A percentile compares a stretch with the other conserved stretches of the same genome.
phyloP scores from a whole-genome alignment of 1,284 basidiomycete species.

The Bondarzewia mesenterica region DNA sequence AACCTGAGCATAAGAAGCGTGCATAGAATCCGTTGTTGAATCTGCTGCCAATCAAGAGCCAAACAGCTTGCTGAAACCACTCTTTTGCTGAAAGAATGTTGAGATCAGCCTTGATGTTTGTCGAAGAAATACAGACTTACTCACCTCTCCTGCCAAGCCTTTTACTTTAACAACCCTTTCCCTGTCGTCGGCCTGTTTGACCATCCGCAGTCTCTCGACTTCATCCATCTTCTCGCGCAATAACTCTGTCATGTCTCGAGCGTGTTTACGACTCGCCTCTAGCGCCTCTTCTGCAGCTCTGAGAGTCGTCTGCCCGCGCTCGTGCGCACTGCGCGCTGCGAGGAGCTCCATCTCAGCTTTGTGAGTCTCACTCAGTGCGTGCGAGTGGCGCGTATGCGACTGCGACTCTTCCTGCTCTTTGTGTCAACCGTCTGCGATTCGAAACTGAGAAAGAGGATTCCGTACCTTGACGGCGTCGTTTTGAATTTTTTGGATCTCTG shows the following conservation, averaged over 20 bases:
- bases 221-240: slow-evolving; percentile 46
- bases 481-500: slow-evolving; percentile 44
- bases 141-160: slow-evolving; percentile 7
- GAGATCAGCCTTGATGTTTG: background rate
- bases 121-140: background rate
- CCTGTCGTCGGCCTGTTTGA: slow-evolving; percentile 41
- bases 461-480: slow-evolving; percentile 41
- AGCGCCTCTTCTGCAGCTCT: slow-evolving; percentile 34
- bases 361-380: slow-evolving; percentile 33
- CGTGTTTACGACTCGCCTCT: slow-evolving; percentile 34
- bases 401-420: slow-evolving; percentile 37
- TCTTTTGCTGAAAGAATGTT: background rate
- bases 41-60: too few relatives aligned
- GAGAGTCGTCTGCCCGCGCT: slow-evolving; percentile 36
- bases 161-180: slow-evolving; percentile 9
- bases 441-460: background rate
- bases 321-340: slow-evolving; percentile 37
- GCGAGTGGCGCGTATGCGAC: slow-evolving; percentile 34
- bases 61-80: slow-evolving; percentile 11
- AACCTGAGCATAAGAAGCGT: too few relatives aligned
- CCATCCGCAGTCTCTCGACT: slow-evolving; percentile 39
- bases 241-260: slow-evolving; percentile 37
- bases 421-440: background rate
- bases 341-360: slow-evolving; percentile 42
- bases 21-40: too few relatives aligned